These are phyloP conservation scores for Yamadazyma nakazawae DNA, from an alignment of 805 yeast genomes.

Conservation along the genomic window DNA sequence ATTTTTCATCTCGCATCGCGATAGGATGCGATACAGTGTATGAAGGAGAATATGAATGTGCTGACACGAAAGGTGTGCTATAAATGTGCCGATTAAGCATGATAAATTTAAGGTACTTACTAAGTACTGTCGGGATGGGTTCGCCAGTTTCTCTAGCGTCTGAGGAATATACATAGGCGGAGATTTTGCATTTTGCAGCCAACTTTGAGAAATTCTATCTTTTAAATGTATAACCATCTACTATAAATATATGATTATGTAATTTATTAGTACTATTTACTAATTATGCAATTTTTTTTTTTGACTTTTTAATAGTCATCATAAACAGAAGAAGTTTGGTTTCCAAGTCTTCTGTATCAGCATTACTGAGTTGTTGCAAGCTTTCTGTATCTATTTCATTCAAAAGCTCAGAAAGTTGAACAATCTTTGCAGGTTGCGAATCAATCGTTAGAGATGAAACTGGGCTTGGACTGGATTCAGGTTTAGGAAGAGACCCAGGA, in stretches of 20 bases:
- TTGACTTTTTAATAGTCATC: conserved; percentile 15
- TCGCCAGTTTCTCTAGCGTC: too few species aligned
- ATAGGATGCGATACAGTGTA: not conserved
- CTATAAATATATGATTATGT: not conserved
- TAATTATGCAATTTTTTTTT: conserved; percentile 2
- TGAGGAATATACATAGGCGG: too few species aligned
- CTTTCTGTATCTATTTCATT: not conserved
- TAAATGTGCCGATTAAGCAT: not conserved
- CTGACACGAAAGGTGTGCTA: not conserved
- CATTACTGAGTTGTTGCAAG: not conserved
- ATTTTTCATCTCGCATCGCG: conserved; percentile 3
- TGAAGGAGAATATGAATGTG: not conserved
- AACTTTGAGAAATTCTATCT: too few species aligned
- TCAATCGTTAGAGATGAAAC: not conserved
- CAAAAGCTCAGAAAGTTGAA: not conserved
- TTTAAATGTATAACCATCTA: too few species aligned
- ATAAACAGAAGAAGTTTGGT: conserved; percentile 31
- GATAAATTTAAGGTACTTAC: not conserved
- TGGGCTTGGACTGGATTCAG: not conserved
- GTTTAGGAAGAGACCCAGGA: not conserved
- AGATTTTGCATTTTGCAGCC: too few species aligned
- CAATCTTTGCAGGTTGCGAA: not conserved
- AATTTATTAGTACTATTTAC: not conserved
- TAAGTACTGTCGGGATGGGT: too few species aligned
- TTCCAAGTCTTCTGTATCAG: conserved; percentile 21